phyloP scores from a whole-genome alignment of 2,329 filamentous ascomycete species.

The Bipolaris victoriae region DNA sequence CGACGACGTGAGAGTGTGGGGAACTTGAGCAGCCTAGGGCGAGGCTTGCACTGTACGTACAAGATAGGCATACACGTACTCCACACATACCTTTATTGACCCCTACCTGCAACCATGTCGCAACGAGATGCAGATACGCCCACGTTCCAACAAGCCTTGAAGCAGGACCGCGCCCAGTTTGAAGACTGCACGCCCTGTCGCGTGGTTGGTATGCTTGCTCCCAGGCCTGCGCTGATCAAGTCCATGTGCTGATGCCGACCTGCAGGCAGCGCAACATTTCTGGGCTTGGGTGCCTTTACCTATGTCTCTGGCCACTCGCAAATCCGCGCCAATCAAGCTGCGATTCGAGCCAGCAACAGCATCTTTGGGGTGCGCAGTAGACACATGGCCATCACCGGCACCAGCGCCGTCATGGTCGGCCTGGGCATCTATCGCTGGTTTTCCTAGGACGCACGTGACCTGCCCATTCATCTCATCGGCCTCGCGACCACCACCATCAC shows the following conservation, averaged over 20 bases:
- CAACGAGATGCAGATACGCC: constrained; percentile 18
- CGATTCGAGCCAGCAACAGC: constrained; percentile 51
- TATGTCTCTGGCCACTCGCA: constrained; percentile 56
- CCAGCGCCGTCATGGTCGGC: constrained; percentile 51
- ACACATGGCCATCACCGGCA: constrained; percentile 49
- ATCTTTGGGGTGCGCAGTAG: constrained; percentile 52
- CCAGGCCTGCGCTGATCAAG: too few species aligned
- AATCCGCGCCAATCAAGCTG: constrained; percentile 49
- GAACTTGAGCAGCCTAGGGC: constrained; percentile 7
- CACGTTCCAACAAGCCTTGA: constrained; percentile 39
- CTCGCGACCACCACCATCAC: too few species aligned
- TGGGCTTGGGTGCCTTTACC: constrained; percentile 55
- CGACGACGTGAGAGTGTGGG: constrained; percentile 22
- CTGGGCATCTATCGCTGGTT: constrained; percentile 54
- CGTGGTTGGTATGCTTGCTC: constrained; percentile 64
- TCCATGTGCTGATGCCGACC: background rate
- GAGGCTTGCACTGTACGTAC: too few species aligned
- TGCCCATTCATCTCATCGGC: too few species aligned
- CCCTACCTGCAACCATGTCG: background rate
- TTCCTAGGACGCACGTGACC: constrained; percentile 26
- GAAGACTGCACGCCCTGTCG: constrained; percentile 75
- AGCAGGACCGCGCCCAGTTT: constrained; percentile 43
- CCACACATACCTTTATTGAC: too few species aligned
- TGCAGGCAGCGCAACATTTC: constrained; percentile 54
- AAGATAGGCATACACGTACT: too few species aligned